Evolutionary conservation across 1,284 basidiomycete genomes (phyloP).

Genomic region (Boletus hoseneyae): DNA sequence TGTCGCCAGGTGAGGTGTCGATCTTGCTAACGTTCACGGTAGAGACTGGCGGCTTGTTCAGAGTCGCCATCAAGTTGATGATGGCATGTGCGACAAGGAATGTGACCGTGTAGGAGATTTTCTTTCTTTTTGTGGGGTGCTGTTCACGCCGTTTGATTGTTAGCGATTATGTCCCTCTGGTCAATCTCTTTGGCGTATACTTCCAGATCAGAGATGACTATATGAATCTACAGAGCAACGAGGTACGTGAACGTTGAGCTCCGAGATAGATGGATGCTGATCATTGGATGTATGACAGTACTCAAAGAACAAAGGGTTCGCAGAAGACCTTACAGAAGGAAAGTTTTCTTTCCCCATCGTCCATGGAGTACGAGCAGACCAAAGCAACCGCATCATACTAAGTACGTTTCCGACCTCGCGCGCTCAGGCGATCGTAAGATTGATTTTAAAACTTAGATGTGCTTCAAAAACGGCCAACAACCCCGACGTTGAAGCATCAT

Average conservation of each 20-base stretch:
- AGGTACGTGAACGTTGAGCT: slow-evolving; percentile 59
- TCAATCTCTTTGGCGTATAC: slow-evolving; percentile 91
- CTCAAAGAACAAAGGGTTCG: slow-evolving; percentile 88
- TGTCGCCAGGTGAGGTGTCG: neutral
- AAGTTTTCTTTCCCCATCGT: slow-evolving; percentile 97
- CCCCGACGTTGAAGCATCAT: slow-evolving; percentile 75
- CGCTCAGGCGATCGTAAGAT: neutral
- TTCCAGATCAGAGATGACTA: slow-evolving; percentile 98
- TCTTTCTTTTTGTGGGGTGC: neutral
- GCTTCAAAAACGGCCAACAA: slow-evolving; percentile 82
- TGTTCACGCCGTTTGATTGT: neutral
- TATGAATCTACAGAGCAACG: slow-evolving; percentile 88
- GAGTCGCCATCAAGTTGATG: slow-evolving; percentile 95
- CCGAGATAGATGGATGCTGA: neutral
- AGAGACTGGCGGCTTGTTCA: slow-evolving; percentile 96
- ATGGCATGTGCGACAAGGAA: slow-evolving; percentile 79
- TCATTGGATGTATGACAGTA: slow-evolving; percentile 55
- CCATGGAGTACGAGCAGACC: slow-evolving; percentile 79
- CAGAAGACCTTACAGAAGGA: slow-evolving; percentile 93
- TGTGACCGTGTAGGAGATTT: slow-evolving; percentile 52
- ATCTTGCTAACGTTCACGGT: slow-evolving; percentile 11
- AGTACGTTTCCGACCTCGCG: slow-evolving; percentile 50
- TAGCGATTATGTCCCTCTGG: slow-evolving; percentile 88
- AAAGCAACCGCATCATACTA: slow-evolving; percentile 71
- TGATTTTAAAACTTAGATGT: slow-evolving; percentile 55